A percentile compares a stretch with the other conserved stretches of the same genome.
phyloP scores from a whole-genome alignment of 768 basidiomycete genomes.

The Mycena albidolilacea region DNA sequence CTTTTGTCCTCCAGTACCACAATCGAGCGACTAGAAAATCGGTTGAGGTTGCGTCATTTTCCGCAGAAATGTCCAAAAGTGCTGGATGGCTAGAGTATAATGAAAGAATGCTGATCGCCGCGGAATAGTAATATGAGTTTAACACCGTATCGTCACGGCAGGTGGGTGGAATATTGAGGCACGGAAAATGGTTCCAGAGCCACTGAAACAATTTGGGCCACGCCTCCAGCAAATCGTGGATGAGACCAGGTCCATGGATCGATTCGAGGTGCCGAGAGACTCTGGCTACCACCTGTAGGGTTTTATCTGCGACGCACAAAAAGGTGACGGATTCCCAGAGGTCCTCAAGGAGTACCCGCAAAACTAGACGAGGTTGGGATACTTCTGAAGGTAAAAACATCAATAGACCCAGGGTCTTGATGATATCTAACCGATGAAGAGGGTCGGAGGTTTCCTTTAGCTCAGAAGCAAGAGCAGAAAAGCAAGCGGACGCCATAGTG shows the following conservation, averaged over 20 bases:
- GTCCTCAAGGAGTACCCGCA: conserved; percentile 20
- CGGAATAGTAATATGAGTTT: conserved; percentile 6
- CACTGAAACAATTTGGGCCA: conserved; percentile 21
- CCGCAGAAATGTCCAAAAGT: conserved; percentile 12
- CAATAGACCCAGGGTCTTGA: conserved; percentile 13
- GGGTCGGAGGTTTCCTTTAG: not conserved
- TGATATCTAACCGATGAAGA: not conserved
- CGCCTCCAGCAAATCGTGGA: conserved; percentile 1
- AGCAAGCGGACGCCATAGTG: not conserved
- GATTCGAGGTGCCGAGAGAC: conserved; percentile 14
- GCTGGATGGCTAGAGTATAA: conserved; percentile 7
- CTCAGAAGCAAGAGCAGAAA: not conserved
- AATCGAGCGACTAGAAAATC: conserved; percentile 3
- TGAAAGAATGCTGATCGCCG: conserved; percentile 10
- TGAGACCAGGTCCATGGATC: conserved; percentile 17
- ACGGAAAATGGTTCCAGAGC: conserved; percentile 8
- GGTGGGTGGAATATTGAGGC: conserved; percentile 3
- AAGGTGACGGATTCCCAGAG: not conserved
- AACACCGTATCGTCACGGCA: not conserved
- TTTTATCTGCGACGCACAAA: not conserved
- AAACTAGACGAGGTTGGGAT: conserved; percentile 9
- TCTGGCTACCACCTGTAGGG: not conserved
- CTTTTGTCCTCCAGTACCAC: conserved; percentile 16
- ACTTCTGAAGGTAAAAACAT: conserved; percentile 10
- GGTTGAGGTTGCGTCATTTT: not conserved